A percentile compares a stretch with the other conserved stretches of the same genome.
phyloP scores from a whole-genome alignment of 306 rosid species.

The Delonix regia region DNA sequence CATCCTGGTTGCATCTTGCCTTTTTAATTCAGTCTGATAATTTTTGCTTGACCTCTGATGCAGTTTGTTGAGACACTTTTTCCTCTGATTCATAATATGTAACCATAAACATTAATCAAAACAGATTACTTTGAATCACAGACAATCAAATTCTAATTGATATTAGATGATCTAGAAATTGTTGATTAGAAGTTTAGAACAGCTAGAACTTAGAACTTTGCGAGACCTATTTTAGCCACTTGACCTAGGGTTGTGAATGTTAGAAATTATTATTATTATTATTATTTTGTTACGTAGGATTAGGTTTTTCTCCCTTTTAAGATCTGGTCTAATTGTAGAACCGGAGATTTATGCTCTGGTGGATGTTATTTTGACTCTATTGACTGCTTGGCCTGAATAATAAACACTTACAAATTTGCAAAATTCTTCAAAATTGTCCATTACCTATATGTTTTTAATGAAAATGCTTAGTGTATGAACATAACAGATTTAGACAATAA shows the following conservation, averaged over 20 bases:
- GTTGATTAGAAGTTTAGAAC: not conserved
- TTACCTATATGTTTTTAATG: too few species aligned
- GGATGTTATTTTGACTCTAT: too few species aligned
- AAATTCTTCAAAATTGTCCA: too few species aligned
- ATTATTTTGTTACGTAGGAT: too few species aligned
- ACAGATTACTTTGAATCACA: not conserved
- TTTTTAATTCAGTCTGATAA: not conserved
- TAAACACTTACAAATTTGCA: too few species aligned
- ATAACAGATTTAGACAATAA: too few species aligned
- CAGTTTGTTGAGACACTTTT: conserved; percentile 12
- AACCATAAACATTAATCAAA: not conserved
- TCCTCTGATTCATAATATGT: not conserved
- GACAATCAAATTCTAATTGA: conserved; percentile 1
- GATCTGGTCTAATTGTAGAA: too few species aligned
- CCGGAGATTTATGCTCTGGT: too few species aligned
- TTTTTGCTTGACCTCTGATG: not conserved
- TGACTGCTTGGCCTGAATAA: too few species aligned
- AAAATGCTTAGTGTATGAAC: too few species aligned
- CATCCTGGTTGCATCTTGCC: not conserved
- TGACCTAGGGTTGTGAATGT: not conserved
- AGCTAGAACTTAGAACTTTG: not conserved
- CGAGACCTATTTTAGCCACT: not conserved
- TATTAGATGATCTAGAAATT: not conserved
- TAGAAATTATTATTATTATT: too few species aligned
- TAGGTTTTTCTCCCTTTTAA: too few species aligned